Base-by-base conservation (phyloP, 2,329 filamentous ascomycete genomes). In the Monosporascus sp. region DNA sequence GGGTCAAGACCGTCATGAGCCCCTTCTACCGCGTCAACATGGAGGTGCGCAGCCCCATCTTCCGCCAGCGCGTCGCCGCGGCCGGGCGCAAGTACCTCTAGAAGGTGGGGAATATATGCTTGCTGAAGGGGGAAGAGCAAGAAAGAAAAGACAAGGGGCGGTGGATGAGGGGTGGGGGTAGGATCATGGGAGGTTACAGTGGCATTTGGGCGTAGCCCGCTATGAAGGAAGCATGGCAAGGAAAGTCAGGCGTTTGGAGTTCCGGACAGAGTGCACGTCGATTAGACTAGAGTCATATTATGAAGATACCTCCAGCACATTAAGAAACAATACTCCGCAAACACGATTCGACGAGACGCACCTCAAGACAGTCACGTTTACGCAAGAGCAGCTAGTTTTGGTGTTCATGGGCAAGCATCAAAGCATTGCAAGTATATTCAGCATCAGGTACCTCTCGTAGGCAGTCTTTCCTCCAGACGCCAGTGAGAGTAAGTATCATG, bases 1-100 rank as follows among this genome's bases (percentile, higher is more conserved):
- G 93, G 86, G 83, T 96, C 59, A 99, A 99, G 79, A 89, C 92
- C 14, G 85, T 92, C 53, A 97, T 99, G 94, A 97, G 85, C 67
- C 94, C 94, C 0, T 99, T 99, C 70, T 97, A 97, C 75, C 80
- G 81, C 51, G 83, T 87, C 51, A 93, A 96, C 59, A 88, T 88
- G 79, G 86, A 89, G 62, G 85, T 99, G 50, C 84, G 80, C 66
- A 97, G 92, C 71, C 88, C 90, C 0, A 82, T 97, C 1, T 99
- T 99, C 69, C 81, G 89, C 60, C 77, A 82, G 52, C 83, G 89
- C 65, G 91, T 99, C 20, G 85, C 84, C 1, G 90, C 90, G 2
- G 93, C 93, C 1, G 94, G 91, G 60, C 90, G 90, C 74, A 99
- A 97, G 72, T 97, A 94, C 73, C 70, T 97, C 54, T 96, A 71